These are phyloP conservation scores for Nidularia sp. DNA, from an alignment of 768 basidiomycete species.

Conservation along the genomic window DNA sequence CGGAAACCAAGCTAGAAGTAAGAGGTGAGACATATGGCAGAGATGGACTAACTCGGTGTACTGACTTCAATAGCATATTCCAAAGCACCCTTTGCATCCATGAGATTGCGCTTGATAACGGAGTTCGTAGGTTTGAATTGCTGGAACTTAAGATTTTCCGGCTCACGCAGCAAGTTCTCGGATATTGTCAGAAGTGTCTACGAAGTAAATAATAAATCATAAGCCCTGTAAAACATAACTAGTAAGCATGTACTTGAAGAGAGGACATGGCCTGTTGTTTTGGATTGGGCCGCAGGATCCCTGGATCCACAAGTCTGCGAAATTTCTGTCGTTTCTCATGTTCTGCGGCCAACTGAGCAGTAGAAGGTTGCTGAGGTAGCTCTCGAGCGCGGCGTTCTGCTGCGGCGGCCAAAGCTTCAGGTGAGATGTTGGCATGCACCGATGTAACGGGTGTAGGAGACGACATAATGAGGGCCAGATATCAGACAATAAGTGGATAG, in stretches of 20 bases:
- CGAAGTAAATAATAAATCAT: constrained; percentile 11
- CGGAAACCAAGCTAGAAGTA: constrained; percentile 63
- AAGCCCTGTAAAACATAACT: constrained; percentile 7
- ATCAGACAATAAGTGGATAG: too few species aligned
- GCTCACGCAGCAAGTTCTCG: constrained; percentile 71
- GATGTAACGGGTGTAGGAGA: not conserved
- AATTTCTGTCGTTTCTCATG: constrained; percentile 70
- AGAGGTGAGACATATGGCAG: constrained; percentile 6
- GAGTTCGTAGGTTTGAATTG: constrained; percentile 75
- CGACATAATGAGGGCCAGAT: too few species aligned
- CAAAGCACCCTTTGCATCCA: constrained; percentile 70
- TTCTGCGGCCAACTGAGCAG: constrained; percentile 40
- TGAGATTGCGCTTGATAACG: constrained; percentile 58
- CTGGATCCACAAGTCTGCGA: constrained; percentile 74
- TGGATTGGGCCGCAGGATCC: constrained; percentile 69
- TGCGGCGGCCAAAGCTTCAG: constrained; percentile 36
- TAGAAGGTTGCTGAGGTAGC: constrained; percentile 25
- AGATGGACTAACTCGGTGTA: constrained; percentile 8
- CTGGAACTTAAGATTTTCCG: constrained; percentile 67
- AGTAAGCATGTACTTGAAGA: constrained; percentile 49
- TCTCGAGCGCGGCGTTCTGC: constrained; percentile 37
- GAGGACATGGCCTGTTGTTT: constrained; percentile 55
- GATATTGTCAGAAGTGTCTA: constrained; percentile 67
- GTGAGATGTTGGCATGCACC: constrained; percentile 15
- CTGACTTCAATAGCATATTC: constrained; percentile 79